These are phyloP conservation scores for Bidens hawaiensis DNA, from an alignment of 140 eudicot species.

Conservation along the genomic window DNA sequence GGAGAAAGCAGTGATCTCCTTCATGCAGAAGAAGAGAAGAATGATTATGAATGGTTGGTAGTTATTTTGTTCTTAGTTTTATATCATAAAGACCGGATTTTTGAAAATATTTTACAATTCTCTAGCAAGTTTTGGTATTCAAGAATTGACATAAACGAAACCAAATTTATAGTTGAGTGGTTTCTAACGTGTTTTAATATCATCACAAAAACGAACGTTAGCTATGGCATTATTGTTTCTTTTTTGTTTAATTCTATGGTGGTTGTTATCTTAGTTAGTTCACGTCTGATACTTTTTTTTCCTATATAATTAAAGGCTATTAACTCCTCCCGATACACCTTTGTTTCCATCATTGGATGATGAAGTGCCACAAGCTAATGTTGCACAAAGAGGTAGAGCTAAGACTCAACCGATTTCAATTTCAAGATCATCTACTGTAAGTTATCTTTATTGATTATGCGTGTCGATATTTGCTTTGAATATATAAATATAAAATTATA, in stretches of 20 bases:
- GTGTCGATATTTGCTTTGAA: background rate
- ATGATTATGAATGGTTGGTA: slow-evolving; percentile 90
- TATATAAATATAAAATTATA: background rate
- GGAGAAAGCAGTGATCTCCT: slow-evolving; percentile 91
- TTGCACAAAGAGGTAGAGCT: slow-evolving; percentile 70
- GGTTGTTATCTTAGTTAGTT: background rate
- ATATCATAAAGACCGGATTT: too few relatives aligned
- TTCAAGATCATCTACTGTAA: slow-evolving; percentile 87
- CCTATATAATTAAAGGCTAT: slow-evolving; percentile 48
- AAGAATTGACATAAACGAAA: background rate
- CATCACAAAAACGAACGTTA: background rate
- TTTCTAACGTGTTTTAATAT: background rate
- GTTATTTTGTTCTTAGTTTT: slow-evolving; percentile 13
- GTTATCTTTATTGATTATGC: slow-evolving; percentile 14
- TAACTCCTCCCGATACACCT: slow-evolving; percentile 99
- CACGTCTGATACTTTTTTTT: background rate
- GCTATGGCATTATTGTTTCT: background rate
- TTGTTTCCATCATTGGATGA: slow-evolving; percentile 84
- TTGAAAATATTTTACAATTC: too few relatives aligned
- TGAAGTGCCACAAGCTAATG: slow-evolving; percentile 50
- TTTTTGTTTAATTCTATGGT: background rate
- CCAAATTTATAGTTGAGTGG: background rate
- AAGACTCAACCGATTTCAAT: slow-evolving; percentile 78
- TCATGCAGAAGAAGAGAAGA: slow-evolving; percentile 69
- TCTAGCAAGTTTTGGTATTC: background rate